Conservation (phyloP, 345 rosid genomes). For the Lepidium sativum region DNA sequence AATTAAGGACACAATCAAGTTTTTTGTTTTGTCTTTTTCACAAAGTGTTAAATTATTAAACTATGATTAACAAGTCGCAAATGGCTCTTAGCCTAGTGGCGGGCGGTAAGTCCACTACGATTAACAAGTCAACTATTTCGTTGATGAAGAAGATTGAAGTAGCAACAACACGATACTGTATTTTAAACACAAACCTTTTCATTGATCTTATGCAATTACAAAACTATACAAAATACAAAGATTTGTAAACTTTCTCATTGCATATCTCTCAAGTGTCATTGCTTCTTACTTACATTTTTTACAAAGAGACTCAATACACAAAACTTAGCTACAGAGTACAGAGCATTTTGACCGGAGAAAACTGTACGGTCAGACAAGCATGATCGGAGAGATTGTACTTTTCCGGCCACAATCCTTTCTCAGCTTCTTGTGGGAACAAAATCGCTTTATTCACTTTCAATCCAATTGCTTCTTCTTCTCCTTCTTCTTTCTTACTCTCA, state of each 20-base stretch:
- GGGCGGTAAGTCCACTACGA: too few species aligned
- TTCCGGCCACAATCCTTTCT: slow-evolving; percentile 90
- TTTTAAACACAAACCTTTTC: background rate
- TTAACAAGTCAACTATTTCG: background rate
- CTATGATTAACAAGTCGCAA: too few species aligned
- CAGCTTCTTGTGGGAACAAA: slow-evolving; percentile 81
- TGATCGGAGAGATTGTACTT: slow-evolving; percentile 82
- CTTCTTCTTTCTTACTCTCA: slow-evolving; percentile 20
- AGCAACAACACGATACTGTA: background rate
- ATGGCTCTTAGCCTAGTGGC: too few species aligned
- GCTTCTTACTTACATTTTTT: background rate
- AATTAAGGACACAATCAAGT: background rate
- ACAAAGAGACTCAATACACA: background rate
- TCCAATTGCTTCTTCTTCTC: slow-evolving; percentile 47
- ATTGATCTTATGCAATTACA: background rate
- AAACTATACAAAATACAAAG: background rate
- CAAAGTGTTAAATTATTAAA: background rate
- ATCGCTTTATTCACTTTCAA: slow-evolving; percentile 65
- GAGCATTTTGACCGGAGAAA: slow-evolving; percentile 66
- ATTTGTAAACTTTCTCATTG: background rate
- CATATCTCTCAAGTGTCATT: background rate
- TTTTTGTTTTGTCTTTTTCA: background rate
- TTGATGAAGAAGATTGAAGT: background rate
- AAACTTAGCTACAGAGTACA: slow-evolving; percentile 37
- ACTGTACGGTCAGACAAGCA: slow-evolving; percentile 76